Conservation (phyloP, 192 early-diverging fungal genomes). For the Umbelopsis isabellina region DNA sequence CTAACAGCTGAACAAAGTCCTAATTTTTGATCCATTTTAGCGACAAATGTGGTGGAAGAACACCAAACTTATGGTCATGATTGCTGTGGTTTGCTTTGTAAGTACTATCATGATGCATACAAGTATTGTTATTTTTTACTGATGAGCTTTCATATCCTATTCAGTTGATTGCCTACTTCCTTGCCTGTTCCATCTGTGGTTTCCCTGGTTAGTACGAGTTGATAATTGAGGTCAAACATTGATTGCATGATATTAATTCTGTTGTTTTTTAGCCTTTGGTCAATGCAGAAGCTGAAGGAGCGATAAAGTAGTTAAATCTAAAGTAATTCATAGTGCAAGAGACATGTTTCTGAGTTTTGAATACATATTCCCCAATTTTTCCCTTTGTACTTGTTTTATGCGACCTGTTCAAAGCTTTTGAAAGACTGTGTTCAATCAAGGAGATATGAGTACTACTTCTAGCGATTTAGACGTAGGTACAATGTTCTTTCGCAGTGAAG, state of each 20-base stretch:
- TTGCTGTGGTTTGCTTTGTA: slow-evolving; percentile 61
- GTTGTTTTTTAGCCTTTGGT: not conserved
- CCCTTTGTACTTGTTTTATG: too few species aligned
- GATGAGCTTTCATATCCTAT: not conserved
- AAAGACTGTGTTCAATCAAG: too few species aligned
- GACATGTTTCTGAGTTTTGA: not conserved
- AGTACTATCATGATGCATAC: slow-evolving; percentile 27
- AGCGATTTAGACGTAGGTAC: too few species aligned
- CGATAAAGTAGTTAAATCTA: not conserved
- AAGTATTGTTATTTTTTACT: not conserved
- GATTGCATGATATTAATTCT: not conserved
- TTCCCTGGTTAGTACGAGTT: slow-evolving; percentile 62
- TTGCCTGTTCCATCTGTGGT: slow-evolving; percentile 76
- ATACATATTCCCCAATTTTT: too few species aligned
- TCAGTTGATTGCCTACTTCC: slow-evolving; percentile 76
- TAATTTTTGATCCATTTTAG: slow-evolving; percentile 23
- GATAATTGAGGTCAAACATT: too few species aligned
- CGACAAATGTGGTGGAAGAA: slow-evolving; percentile 96
- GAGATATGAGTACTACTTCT: too few species aligned
- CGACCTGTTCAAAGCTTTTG: too few species aligned
- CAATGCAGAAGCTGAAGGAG: not conserved
- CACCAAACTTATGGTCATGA: slow-evolving; percentile 76
- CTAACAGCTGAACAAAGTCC: not conserved
- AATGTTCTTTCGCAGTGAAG: too few species aligned
- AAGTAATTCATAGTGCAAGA: not conserved